Evolutionary conservation across 495 filamentous ascomycete species (phyloP).

Genomic region (Geopyxis carbonaria): DNA sequence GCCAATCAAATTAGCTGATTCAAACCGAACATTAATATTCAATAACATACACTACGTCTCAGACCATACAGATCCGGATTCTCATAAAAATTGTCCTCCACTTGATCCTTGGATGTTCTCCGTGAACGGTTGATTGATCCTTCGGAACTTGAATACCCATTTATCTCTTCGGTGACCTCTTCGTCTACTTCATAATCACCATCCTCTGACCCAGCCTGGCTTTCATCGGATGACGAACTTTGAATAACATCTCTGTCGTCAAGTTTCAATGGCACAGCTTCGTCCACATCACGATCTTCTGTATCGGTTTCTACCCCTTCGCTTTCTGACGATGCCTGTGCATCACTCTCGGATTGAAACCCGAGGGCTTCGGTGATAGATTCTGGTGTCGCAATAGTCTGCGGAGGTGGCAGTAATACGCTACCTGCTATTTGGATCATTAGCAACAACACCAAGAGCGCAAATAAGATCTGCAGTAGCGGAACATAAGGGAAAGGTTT

Average conservation of each 20-base stretch:
- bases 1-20: slow-evolving; percentile 26
- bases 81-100: slow-evolving; percentile 68
- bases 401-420: slow-evolving; percentile 18
- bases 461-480: slow-evolving; percentile 12
- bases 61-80: slow-evolving; percentile 95
- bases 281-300: slow-evolving; percentile 18
- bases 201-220: slow-evolving; percentile 21
- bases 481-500: slow-evolving; percentile 20
- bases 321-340: slow-evolving; percentile 14
- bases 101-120: slow-evolving; percentile 61
- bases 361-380: too few species aligned
- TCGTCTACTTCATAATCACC: slow-evolving; percentile 23
- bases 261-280: slow-evolving; percentile 15
- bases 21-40: neutral
- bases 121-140: slow-evolving; percentile 19
- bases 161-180: slow-evolving; percentile 11
- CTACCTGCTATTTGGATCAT: slow-evolving; percentile 23
- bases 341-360: too few species aligned
- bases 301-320: slow-evolving; percentile 22
- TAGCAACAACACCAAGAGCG: slow-evolving; percentile 17
- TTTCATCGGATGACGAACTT: slow-evolving; percentile 22
- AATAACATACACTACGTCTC: slow-evolving; percentile 59
- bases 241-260: slow-evolving; percentile 18
- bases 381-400: slow-evolving; percentile 10
- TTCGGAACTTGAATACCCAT: slow-evolving; percentile 15